Evolutionary conservation across 345 rosid genomes (phyloP), one percentile per base, ranked within the genome.

Genomic region (Euclidium syriacum): DNA sequence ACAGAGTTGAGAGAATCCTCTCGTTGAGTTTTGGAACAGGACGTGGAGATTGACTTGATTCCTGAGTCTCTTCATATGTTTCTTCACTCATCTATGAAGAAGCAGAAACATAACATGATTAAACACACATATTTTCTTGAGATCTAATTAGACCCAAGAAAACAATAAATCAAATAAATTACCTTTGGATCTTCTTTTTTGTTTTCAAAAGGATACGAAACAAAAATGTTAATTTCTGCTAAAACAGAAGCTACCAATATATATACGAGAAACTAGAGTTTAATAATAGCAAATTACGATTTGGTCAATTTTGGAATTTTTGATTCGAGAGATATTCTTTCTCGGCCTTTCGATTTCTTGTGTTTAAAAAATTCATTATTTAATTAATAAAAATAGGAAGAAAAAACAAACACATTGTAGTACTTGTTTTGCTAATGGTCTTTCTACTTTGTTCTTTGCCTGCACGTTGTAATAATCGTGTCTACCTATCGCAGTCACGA

Each of bases 1-100:
- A 94, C 80, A 94, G 46, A 65, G 95, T 80, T 6, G 99, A 94
- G 55, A 94, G 96, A 65, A 94, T 90, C 80, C 99, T 81, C 76
- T 94, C 91, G 36, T 94, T 94, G 57, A 90, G 74, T 10, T 75
- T 77, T 10, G 98, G 95, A 42, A 69, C 75, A 4, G 69, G 61
- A 23, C 70, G 68, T 0, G 63, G 78, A 34, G 60, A 56, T 25
- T 64, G 57, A 26, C 41, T 59, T 25, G 60, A 22, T 35, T 70
- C 83, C 26, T 58, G 70, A 12, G 65, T 41, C 22, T 52, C 77
- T 53, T 40, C 73, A 65, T 47, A 56, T 10, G 52, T 62, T 69
- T 77, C 79, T 39, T 75, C 68, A 27, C 84, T 83, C 87, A 84
- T 85, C 75, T 72, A 27, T 25, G 2, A 5, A 56, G 3, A 38